These are phyloP conservation scores for Mortierella sp. DNA, from an alignment of 371 early-diverging fungal species.

Conservation along the genomic window DNA sequence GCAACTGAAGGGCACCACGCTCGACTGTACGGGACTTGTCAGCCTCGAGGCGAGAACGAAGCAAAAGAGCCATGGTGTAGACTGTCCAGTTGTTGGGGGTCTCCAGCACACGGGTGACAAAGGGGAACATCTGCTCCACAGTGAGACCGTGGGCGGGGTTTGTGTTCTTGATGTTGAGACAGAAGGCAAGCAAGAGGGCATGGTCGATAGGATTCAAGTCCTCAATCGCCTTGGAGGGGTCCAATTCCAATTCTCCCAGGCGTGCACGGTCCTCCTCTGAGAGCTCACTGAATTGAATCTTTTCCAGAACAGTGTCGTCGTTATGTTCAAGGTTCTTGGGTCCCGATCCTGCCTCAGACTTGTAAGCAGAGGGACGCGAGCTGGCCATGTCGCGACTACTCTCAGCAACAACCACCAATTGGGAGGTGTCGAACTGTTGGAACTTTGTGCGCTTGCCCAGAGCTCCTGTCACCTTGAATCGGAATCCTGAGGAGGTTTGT, in stretches of 20 bases:
- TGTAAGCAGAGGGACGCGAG: constrained; percentile 35
- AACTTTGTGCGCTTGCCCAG: constrained; percentile 95
- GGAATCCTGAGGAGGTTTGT: constrained; percentile 83
- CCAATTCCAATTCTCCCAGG: constrained; percentile 55
- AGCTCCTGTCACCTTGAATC: constrained; percentile 90
- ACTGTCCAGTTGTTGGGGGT: constrained; percentile 98
- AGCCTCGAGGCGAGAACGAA: constrained; percentile 93
- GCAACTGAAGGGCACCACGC: constrained; percentile 92
- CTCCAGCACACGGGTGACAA: constrained; percentile 90
- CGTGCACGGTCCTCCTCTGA: constrained; percentile 43
- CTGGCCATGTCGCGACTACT: constrained; percentile 67
- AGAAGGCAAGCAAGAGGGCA: constrained; percentile 90
- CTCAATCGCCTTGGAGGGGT: constrained; percentile 58
- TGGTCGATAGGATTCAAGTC: constrained; percentile 87
- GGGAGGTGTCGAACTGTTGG: constrained; percentile 88
- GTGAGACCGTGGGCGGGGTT: constrained; percentile 95
- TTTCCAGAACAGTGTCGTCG: constrained; percentile 94
- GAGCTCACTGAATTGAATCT: constrained; percentile 70
- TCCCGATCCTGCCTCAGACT: constrained; percentile 42
- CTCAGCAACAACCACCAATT: constrained; percentile 92
- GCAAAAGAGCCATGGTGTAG: constrained; percentile 92
- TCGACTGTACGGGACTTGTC: constrained; percentile 91
- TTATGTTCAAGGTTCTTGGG: constrained; percentile 87
- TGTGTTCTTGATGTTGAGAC: constrained; percentile 93
- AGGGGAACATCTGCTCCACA: constrained; percentile 94